These are phyloP conservation scores for Cerioporus squamosus DNA, from an alignment of 1,284 basidiomycete genomes.

Conservation along the genomic window DNA sequence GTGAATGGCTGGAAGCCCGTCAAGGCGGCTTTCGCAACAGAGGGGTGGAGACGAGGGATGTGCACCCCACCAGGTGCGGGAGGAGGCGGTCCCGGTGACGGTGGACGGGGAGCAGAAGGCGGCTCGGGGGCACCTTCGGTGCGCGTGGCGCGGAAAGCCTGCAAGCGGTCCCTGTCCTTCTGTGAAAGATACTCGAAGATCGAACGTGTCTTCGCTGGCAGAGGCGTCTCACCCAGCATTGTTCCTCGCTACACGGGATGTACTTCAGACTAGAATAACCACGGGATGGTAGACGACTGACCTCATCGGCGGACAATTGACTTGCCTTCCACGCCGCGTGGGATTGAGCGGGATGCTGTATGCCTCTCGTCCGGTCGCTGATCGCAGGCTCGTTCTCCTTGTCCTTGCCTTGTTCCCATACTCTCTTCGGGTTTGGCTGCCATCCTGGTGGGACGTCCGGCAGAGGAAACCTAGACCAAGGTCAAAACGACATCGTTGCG, in stretches of 20 bases:
- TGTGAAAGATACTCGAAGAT: constrained; percentile 94
- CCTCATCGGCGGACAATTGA: constrained; percentile 70
- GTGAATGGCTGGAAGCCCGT: constrained; percentile 88
- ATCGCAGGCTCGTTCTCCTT: constrained; percentile 49
- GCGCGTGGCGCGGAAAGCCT: constrained; percentile 54
- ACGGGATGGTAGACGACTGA: constrained; percentile 31
- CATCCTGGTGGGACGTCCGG: constrained; percentile 84
- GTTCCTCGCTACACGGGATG: constrained; percentile 66
- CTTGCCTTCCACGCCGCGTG: constrained; percentile 57
- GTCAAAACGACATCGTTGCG: constrained; percentile 11
- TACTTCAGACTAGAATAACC: constrained; percentile 7
- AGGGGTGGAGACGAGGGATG: constrained; percentile 71
- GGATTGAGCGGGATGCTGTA: constrained; percentile 10
- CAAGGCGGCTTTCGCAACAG: constrained; percentile 85
- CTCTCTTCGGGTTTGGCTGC: constrained; percentile 79
- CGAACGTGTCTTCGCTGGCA: constrained; percentile 73
- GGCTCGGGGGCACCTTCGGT: constrained; percentile 19
- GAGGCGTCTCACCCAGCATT: constrained; percentile 81
- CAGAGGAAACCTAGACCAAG: constrained; percentile 70
- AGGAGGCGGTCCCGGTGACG: constrained; percentile 30
- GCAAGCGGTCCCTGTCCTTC: constrained; percentile 87
- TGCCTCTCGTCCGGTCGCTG: constrained; percentile 11
- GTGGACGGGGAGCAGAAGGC: constrained; percentile 26
- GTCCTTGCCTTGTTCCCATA: constrained; percentile 68
- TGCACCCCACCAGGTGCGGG: constrained; percentile 31